phyloP scores from a whole-genome alignment of 306 rosid genomes.

The Vigna nakashimae region DNA sequence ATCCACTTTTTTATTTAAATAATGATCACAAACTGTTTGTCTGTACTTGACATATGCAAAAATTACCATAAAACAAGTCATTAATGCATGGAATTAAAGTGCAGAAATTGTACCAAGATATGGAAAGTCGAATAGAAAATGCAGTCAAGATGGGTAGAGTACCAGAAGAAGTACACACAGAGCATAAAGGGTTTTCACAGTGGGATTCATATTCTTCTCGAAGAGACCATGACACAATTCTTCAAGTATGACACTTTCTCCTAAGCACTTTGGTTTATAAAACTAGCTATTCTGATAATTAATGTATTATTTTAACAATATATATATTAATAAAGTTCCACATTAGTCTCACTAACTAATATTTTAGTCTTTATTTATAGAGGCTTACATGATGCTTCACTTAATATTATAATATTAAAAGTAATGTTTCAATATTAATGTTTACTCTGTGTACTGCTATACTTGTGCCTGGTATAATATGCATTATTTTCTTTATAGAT shows the following conservation, averaged over 20 bases:
- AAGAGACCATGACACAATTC: conserved; percentile 63
- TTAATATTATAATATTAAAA: not conserved
- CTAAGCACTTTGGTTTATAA: not conserved
- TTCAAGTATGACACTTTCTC: conserved; percentile 52
- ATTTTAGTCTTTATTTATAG: too few species aligned
- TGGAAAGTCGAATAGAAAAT: conserved; percentile 58
- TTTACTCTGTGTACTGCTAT: not conserved
- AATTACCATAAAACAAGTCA: not conserved
- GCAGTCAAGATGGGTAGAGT: conserved; percentile 50
- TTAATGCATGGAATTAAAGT: not conserved
- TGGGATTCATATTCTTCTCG: conserved; percentile 66
- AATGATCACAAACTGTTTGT: too few species aligned
- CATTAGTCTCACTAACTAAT: too few species aligned
- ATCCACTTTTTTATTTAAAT: too few species aligned
- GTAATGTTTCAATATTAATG: not conserved
- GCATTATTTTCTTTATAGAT: conserved; percentile 49
- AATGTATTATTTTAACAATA: too few species aligned
- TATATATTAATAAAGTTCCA: not conserved
- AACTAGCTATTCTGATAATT: too few species aligned
- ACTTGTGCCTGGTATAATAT: not conserved
- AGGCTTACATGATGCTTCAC: not conserved
- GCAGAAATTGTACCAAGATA: conserved; percentile 64
- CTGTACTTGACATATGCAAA: not conserved
- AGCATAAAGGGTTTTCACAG: conserved; percentile 52
- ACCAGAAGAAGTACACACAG: conserved; percentile 49